phyloP scores from a whole-genome alignment of 768 basidiomycete species.

The Xanthoconium purpureum region DNA sequence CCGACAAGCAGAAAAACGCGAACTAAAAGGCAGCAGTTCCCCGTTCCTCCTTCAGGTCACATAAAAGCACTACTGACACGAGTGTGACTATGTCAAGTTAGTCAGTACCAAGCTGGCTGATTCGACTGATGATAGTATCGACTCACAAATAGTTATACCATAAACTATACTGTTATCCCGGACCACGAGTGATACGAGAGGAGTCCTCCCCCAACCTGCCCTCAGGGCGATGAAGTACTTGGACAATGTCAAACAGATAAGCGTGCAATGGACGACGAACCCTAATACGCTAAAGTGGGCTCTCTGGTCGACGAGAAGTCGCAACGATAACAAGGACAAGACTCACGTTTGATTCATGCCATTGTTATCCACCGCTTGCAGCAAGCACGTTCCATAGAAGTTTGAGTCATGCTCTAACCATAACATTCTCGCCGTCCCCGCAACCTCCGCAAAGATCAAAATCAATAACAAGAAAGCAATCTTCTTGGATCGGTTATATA shows the following conservation, averaged over 20 bases:
- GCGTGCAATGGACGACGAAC: conserved; percentile 12
- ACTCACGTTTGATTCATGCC: conserved; percentile 9
- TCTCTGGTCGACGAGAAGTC: not conserved
- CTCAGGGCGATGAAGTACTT: conserved; percentile 16
- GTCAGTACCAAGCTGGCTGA: not conserved
- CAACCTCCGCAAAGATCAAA: conserved; percentile 7
- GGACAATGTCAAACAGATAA: conserved; percentile 15
- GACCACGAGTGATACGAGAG: conserved; percentile 21
- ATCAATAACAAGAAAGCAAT: conserved; percentile 6
- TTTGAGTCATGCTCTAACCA: not conserved
- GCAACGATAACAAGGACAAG: not conserved
- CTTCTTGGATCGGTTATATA: conserved; percentile 15
- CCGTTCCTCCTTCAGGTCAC: not conserved
- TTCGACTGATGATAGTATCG: no score
- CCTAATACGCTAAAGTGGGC: conserved; percentile 9
- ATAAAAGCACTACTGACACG: not conserved
- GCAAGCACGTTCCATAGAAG: conserved; percentile 10
- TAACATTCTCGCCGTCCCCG: not conserved
- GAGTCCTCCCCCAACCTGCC: conserved; percentile 15
- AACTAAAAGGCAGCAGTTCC: not conserved
- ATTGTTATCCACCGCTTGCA: not conserved
- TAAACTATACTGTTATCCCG: conserved; percentile 15
- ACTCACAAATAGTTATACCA: conserved; percentile 9
- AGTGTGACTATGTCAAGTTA: not conserved
- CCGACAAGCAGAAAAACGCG: not conserved